These are phyloP conservation scores for Phytopythium cucurbitacearum DNA, from an alignment of 352 stramenopile genomes.

Conservation along the genomic window DNA sequence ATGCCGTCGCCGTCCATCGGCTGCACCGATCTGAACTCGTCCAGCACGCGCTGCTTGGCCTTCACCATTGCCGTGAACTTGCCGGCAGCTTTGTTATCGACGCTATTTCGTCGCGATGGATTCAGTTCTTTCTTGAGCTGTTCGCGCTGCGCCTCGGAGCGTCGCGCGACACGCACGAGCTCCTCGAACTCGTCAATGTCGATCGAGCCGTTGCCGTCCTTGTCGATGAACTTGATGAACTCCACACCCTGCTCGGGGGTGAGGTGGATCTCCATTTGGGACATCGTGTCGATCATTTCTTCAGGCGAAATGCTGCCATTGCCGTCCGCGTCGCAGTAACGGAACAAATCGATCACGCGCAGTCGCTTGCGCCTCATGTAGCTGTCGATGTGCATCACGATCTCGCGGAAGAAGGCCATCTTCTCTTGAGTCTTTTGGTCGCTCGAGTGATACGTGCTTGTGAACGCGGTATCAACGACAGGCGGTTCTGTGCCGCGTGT, in stretches of 20 bases:
- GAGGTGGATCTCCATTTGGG: constrained; percentile 83
- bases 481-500: constrained; percentile 3
- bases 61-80: constrained; percentile 31
- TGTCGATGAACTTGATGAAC: constrained; percentile 79
- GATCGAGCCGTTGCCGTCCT: constrained; percentile 79
- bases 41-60: constrained; percentile 55
- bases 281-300: constrained; percentile 82
- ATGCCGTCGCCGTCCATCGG: constrained; percentile 33
- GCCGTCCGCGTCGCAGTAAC: constrained; percentile 78
- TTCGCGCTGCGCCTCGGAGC: constrained; percentile 68
- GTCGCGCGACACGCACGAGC: constrained; percentile 63
- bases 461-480: constrained; percentile 35
- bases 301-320: constrained; percentile 74
- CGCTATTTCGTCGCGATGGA: constrained; percentile 23
- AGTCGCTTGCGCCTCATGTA: constrained; percentile 86
- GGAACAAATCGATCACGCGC: constrained; percentile 81
- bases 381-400: constrained; percentile 75
- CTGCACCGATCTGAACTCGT: constrained; percentile 49
- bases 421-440: constrained; percentile 68
- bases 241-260: constrained; percentile 53
- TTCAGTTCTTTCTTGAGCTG: constrained; percentile 65
- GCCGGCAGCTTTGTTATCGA: constrained; percentile 28
- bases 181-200: constrained; percentile 86
- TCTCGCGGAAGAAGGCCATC: constrained; percentile 61
- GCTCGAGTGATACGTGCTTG: constrained; percentile 54